Evolutionary conservation across 257 asterid genomes (phyloP), one percentile per base, ranked within the genome.

Genomic region (Plantago major): DNA sequence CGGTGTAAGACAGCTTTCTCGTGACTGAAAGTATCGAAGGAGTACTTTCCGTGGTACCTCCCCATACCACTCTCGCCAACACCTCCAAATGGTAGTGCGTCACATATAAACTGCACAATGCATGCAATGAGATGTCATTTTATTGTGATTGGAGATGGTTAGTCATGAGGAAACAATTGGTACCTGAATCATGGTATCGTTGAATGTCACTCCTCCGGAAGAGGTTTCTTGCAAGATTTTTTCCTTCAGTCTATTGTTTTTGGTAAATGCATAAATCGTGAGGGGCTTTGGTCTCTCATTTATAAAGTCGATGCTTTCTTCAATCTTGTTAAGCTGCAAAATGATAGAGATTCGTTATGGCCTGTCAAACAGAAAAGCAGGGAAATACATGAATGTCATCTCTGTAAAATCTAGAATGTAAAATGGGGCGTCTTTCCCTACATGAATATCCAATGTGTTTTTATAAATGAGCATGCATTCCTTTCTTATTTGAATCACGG

Each of bases 11-110:
- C 88, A 30, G 93, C 85, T 72, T 88, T 91, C 73, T 91, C 96
- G 19, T 88, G 98, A 71, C 96, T 91, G 81, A 91, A 91, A 1
- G 91, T 75, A 51, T 91, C 95, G 49, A 91, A 91, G 15, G 95
- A 84, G 76, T 76, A 84, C 81, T 91, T 91, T 55, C 96, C 96
- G 16, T 91, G 96, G 79, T 91, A 91, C 68, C 96, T 77, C 37
- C 96, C 96, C 3, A 73, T 65, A 3, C 98, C 96, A 60, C 98
- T 91, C 60, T 73, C 73, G 38, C 98, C 98, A 4, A 91, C 86
- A 16, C 98, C 96, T 65, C 96, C 98, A 47, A 91, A 91, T 4
- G 98, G 96, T 66, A 91, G 67, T 0, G 70, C 46, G 2, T 90
- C 98, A 14, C 89, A 79, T 67, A 90, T 0, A 67, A 88, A 90